phyloP scores from a whole-genome alignment of 2,329 filamentous ascomycete genomes.

The Penicillium sp. region DNA sequence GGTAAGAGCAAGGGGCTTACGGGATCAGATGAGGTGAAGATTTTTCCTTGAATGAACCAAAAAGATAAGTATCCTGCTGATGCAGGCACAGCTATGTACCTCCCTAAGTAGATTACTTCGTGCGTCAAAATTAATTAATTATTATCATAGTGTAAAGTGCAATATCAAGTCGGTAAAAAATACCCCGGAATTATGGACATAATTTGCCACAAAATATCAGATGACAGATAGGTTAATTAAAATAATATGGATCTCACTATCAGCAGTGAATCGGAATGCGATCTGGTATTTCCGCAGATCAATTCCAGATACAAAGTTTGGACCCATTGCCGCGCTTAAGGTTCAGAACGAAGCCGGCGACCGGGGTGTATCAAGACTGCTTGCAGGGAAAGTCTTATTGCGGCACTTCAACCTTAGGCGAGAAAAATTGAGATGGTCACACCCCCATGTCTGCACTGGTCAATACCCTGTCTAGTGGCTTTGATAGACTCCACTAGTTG shows the following conservation, averaged over 20 bases:
- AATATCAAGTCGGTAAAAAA: neutral
- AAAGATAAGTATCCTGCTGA: neutral
- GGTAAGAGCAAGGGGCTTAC: neutral
- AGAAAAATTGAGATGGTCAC: conserved; percentile 8
- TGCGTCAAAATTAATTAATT: neutral
- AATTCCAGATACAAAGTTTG: neutral
- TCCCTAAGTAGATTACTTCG: conserved; percentile 1
- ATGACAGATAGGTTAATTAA: neutral
- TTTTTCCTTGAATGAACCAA: neutral
- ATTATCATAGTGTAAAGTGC: neutral
- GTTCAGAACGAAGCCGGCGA: conserved; percentile 2
- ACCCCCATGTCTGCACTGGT: conserved; percentile 2
- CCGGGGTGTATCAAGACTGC: neutral
- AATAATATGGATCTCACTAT: neutral
- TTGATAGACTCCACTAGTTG: conserved; percentile 17
- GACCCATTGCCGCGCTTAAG: conserved; percentile 2
- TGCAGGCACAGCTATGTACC: conserved; percentile 8
- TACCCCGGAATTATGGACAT: neutral
- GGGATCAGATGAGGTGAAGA: conserved; percentile 3
- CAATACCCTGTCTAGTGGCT: conserved; percentile 14
- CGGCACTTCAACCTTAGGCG: conserved; percentile 3
- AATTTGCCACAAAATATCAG: neutral
- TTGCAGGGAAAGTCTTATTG: conserved; percentile 3
- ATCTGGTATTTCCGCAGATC: neutral
- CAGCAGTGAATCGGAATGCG: neutral